Base-by-base conservation (phyloP, 2,329 filamentous ascomycete genomes). In the Dactylonectria macrodidyma region DNA sequence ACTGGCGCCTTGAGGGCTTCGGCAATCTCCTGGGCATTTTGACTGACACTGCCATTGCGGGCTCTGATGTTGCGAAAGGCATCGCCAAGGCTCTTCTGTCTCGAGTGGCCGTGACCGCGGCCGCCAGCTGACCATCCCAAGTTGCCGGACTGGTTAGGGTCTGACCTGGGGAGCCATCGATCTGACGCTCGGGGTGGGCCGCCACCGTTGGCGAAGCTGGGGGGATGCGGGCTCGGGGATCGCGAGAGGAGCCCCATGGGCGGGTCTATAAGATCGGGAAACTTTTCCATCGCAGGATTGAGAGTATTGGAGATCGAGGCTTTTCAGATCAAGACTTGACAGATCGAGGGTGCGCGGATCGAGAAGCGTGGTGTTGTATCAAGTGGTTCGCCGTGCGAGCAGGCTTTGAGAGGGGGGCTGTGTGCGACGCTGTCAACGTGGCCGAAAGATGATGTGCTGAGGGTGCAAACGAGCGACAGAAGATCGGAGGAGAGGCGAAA, bases 21-120 rank as follows among this genome's bases (percentile, higher is more conserved):
- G 51, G 95, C 95, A 76, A 99, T 90, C 81, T 98, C 95, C 68
- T 97, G 94, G 62, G 95, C 95, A 82, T 97, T 97, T 79, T 95
- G 93, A 83, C 91, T 95, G 75, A 98, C 91, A 80, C 95, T 98
- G 59, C 90, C 93, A 76, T 92, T 93, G 75, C 95, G 88, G 44
- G 89, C 91, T 72, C 94, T 88, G 75, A 98, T 95, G 3, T 90
- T 95, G 74, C 89, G 90, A 72, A 98, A 89, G n/a, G 95, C 94
- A 81, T 97, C 94, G 76, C 90, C 91, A 74, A 98, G 88, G 81
- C 95, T 97, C 86, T 95, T 97, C 79, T 96, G 94, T 71, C 92
- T 86, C 19, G 84, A 85, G 77, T 95, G 93, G 73, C 90, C 84
- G 77, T 95, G 93, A 73, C 90, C 84, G 50, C 78, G 79, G 76